These are phyloP conservation scores for Naumovozyma dairenensis DNA, from an alignment of 805 yeast genomes.

Conservation along the genomic window DNA sequence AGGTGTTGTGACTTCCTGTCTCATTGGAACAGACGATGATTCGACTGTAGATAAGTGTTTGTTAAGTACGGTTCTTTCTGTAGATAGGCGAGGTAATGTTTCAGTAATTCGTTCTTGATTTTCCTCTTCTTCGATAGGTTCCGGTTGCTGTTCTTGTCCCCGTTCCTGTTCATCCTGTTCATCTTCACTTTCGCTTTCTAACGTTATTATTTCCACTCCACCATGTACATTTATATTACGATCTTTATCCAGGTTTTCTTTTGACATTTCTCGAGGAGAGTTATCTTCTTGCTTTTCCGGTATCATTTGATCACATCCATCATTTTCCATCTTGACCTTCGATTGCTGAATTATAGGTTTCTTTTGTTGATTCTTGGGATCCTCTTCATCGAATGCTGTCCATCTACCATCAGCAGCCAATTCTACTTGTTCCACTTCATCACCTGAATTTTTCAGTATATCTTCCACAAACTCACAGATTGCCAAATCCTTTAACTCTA, in stretches of 20 bases:
- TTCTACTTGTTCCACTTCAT: slow-evolving; percentile 53
- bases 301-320: too few species aligned
- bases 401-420: slow-evolving; percentile 70
- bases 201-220: slow-evolving; percentile 31
- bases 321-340: too few species aligned
- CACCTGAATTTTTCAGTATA: slow-evolving; percentile 45
- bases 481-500: slow-evolving; percentile 49
- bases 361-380: neutral
- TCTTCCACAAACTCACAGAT: slow-evolving; percentile 66
- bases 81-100: too few species aligned
- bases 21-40: too few species aligned
- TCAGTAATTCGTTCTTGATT: neutral
- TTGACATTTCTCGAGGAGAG: slow-evolving; percentile 2
- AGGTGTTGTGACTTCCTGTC: too few species aligned
- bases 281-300: too few species aligned
- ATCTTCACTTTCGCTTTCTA: slow-evolving; percentile 41
- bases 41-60: too few species aligned
- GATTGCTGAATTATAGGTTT: neutral
- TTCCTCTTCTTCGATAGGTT: too few species aligned
- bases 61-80: too few species aligned
- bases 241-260: neutral
- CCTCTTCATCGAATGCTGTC: slow-evolving; percentile 33
- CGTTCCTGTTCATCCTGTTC: slow-evolving; percentile 1
- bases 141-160: too few species aligned
- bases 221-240: slow-evolving; percentile 38